phyloP scores from a whole-genome alignment of 305 asterid species.

The Withania somnifera region DNA sequence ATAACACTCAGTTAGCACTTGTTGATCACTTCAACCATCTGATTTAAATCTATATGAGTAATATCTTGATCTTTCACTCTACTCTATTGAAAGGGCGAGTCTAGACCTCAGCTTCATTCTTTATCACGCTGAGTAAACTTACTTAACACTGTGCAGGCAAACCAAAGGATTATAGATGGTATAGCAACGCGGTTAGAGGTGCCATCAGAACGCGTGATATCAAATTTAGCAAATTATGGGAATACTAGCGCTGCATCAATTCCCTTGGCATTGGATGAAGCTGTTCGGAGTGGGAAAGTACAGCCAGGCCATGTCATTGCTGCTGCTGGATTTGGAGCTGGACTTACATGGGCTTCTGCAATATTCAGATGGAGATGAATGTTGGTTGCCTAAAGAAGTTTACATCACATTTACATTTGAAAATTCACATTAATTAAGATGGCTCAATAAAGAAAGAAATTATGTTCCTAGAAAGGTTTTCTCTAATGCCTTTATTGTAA shows the following conservation, averaged over 20 bases:
- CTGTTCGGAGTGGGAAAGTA: conserved; percentile 72
- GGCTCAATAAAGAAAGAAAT: no score
- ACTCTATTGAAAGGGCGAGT: not conserved
- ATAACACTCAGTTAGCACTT: not conserved
- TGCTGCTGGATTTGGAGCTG: conserved; percentile 92
- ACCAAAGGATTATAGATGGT: conserved; percentile 81
- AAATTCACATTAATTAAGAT: no score
- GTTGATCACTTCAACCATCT: not conserved
- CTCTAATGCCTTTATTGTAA: no score
- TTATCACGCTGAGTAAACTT: not conserved
- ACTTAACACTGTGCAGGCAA: conserved; percentile 50
- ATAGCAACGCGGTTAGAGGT: conserved; percentile 64
- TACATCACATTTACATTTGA: no score
- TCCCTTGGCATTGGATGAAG: conserved; percentile 87
- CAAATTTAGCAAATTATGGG: conserved; percentile 76
- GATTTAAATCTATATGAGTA: not conserved
- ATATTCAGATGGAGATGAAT: conserved; percentile 68
- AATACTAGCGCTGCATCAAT: conserved; percentile 92
- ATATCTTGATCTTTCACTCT: not conserved
- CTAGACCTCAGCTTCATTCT: not conserved
- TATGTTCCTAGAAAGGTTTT: no score
- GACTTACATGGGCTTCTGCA: conserved; percentile 92
- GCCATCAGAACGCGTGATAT: conserved; percentile 65
- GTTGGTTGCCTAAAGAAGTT: not conserved
- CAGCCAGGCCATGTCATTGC: conserved; percentile 68